Conservation (phyloP, 225 moss, liverwort and hornwort species). For the Bryoerythrophyllum caledonicum region DNA sequence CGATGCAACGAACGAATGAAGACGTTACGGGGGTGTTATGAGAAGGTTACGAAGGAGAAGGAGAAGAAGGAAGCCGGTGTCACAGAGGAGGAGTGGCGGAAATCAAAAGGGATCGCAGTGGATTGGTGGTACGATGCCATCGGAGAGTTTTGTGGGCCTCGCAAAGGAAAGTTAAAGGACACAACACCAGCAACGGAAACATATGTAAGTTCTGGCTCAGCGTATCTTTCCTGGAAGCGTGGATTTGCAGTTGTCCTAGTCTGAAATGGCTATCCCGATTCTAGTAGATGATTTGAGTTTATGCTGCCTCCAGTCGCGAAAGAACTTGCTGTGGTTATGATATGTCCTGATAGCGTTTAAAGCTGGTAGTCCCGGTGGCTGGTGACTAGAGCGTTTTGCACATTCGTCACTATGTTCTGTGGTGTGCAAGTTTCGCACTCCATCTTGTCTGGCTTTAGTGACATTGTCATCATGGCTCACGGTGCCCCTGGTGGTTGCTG, state of each 20-base stretch:
- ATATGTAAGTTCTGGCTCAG: background rate
- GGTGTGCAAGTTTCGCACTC: too few species aligned
- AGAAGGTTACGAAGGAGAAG: background rate
- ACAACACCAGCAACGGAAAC: background rate
- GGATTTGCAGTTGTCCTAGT: background rate
- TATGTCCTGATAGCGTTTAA: background rate
- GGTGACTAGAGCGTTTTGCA: background rate
- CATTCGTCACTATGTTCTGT: too few species aligned
- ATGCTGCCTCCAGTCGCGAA: too few species aligned
- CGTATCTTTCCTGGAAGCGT: background rate
- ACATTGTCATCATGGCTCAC: background rate
- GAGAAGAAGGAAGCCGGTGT: background rate
- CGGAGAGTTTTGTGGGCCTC: background rate
- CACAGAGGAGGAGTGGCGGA: background rate
- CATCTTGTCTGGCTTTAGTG: too few species aligned
- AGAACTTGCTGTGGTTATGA: background rate
- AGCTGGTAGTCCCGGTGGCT: background rate
- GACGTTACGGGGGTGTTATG: background rate
- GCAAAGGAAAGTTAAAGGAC: background rate
- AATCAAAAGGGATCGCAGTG: background rate
- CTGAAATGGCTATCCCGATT: background rate
- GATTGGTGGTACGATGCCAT: background rate
- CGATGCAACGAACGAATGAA: slow-evolving; percentile 2
- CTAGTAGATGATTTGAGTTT: background rate
- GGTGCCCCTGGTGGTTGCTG: background rate